A percentile compares a stretch with the other conserved stretches of the same genome.
These are phyloP conservation scores for Allium sativum DNA, from an alignment of 106 monocot species.

Conservation along the genomic window DNA sequence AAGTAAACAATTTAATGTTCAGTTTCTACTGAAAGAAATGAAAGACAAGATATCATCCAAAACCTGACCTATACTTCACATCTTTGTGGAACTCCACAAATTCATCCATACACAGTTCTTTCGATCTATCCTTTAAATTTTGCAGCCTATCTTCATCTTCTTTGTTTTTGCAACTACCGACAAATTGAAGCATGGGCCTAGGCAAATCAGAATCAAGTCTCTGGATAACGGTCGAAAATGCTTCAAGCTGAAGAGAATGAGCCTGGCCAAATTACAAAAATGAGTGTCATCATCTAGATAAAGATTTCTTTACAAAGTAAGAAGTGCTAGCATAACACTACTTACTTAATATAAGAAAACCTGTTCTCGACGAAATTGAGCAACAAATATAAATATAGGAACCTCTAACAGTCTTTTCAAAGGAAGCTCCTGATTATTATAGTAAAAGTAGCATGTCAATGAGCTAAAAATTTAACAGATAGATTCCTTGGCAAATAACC, in stretches of 20 bases:
- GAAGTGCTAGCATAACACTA: background rate
- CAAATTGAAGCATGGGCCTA: slow-evolving; percentile 79
- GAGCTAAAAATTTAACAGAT: too few relatives aligned
- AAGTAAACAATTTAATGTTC: background rate
- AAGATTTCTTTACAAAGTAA: too few relatives aligned
- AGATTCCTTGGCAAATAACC: too few relatives aligned
- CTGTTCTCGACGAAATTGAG: too few relatives aligned
- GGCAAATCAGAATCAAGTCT: slow-evolving; percentile 34
- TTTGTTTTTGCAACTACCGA: slow-evolving; percentile 81
- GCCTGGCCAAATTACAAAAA: slow-evolving; percentile 25
- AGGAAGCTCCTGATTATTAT: slow-evolving; percentile 38
- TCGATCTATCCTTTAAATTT: slow-evolving; percentile 54
- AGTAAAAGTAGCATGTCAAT: background rate
- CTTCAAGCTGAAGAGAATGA: slow-evolving; percentile 72
- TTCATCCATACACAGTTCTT: slow-evolving; percentile 46
- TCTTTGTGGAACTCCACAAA: slow-evolving; percentile 80
- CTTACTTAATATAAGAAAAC: background rate
- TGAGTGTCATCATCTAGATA: too few relatives aligned
- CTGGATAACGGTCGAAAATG: slow-evolving; percentile 59
- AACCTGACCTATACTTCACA: slow-evolving; percentile 59
- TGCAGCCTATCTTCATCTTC: too few relatives aligned
- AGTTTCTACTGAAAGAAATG: too few relatives aligned
- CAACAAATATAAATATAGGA: slow-evolving; percentile 57
- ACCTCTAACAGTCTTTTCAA: slow-evolving; percentile 37
- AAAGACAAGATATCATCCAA: background rate